Conservation (phyloP, 164 flowering plant genomes). For the Chloranthus sessilifolius region DNA sequence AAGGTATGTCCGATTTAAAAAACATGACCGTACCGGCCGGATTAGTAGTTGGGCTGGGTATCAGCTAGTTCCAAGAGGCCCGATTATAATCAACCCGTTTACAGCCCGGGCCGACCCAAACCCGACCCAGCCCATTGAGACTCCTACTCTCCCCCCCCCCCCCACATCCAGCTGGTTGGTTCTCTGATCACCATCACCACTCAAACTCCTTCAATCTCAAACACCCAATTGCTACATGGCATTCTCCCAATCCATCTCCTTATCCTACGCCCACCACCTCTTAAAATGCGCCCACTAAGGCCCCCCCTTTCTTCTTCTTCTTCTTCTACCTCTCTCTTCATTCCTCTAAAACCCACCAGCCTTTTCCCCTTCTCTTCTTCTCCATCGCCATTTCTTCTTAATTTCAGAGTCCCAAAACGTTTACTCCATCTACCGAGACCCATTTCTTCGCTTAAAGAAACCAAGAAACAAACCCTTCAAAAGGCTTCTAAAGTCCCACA, state of each 20-base stretch:
- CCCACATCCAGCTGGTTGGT: too few species aligned
- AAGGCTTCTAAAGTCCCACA: constrained; percentile 43
- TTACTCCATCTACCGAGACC: constrained; percentile 50
- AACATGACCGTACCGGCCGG: too few species aligned
- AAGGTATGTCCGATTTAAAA: too few species aligned
- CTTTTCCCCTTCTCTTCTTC: constrained; percentile 5
- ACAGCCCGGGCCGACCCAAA: too few species aligned
- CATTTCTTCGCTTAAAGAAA: constrained; percentile 63
- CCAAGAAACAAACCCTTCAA: constrained; percentile 54
- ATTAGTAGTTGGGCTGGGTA: too few species aligned
- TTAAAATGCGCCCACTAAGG: constrained; percentile 42
- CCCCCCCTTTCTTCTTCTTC: constrained; percentile 18
- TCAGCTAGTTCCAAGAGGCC: too few species aligned
- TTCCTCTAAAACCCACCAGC: constrained; percentile 14
- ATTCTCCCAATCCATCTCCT: background rate
- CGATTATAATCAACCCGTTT: too few species aligned
- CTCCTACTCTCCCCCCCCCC: too few species aligned
- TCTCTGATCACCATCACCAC: too few species aligned
- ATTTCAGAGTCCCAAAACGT: constrained; percentile 46
- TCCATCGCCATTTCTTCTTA: constrained; percentile 20
- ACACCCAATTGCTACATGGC: too few species aligned
- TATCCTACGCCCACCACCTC: constrained; percentile 25
- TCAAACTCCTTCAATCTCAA: too few species aligned
- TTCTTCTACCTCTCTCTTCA: constrained; percentile 12
- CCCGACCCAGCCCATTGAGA: too few species aligned